A percentile compares a stretch with the other conserved stretches of the same genome.
Conservation (phyloP, 2,329 filamentous ascomycete species). For the Calonectria pseudoturangicola region DNA sequence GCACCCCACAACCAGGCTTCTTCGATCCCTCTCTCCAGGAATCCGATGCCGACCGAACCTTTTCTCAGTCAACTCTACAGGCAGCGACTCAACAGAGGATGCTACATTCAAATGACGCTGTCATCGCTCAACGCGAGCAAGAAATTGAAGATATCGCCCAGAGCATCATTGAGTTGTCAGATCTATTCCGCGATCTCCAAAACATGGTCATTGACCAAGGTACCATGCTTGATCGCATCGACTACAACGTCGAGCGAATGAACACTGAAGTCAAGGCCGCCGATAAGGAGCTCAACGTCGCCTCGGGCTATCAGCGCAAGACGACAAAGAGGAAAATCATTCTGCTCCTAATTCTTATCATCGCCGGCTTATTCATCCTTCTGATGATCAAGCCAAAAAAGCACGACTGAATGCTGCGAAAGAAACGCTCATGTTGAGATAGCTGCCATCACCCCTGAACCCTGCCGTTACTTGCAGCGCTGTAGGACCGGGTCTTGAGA, state of each 20-base stretch:
- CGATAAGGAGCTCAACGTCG: slow-evolving; percentile 92
- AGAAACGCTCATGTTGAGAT: slow-evolving; percentile 42
- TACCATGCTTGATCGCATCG: slow-evolving; percentile 93
- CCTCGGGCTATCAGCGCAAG: slow-evolving; percentile 91
- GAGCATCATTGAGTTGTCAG: slow-evolving; percentile 96
- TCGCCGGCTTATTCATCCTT: slow-evolving; percentile 91
- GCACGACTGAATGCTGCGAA: slow-evolving; percentile 50
- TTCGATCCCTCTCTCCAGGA: slow-evolving; percentile 92
- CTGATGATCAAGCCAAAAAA: slow-evolving; percentile 86
- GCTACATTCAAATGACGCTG: slow-evolving; percentile 85
- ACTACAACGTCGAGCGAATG: slow-evolving; percentile 99
- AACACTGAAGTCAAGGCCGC: slow-evolving; percentile 93
- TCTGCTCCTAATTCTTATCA: slow-evolving; percentile 87
- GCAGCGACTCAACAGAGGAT: slow-evolving; percentile 82
- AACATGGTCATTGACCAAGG: slow-evolving; percentile 96
- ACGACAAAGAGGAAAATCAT: slow-evolving; percentile 95
- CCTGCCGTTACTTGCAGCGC: not conserved
- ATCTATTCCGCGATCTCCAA: slow-evolving; percentile 97
- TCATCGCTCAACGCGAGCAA: slow-evolving; percentile 92
- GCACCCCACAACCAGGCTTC: slow-evolving; percentile 69
- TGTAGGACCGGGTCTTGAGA: not conserved
- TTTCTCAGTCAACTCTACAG: slow-evolving; percentile 91
- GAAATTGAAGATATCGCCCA: slow-evolving; percentile 99
- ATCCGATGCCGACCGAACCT: slow-evolving; percentile 93
- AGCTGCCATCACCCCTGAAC: slow-evolving; percentile 37